phyloP scores from a whole-genome alignment of 23 red algal genomes.

The Gracilaria caudata region DNA sequence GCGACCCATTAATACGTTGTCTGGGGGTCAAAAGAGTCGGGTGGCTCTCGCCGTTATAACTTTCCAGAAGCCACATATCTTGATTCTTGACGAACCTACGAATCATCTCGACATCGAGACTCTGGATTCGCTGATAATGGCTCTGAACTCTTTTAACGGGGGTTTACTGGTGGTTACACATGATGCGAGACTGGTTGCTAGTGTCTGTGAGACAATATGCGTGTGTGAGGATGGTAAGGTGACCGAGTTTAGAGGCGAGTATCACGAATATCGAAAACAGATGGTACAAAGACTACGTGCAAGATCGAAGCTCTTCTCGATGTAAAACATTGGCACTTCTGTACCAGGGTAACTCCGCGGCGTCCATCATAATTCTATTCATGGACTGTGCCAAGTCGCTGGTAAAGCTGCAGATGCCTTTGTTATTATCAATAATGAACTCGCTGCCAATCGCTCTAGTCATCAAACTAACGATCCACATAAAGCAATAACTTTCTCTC shows the following conservation, averaged over 20 bases:
- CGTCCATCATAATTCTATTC: too few species aligned
- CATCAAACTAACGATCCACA: too few species aligned
- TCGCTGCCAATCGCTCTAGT: too few species aligned
- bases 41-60: conserved; percentile 88
- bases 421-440: too few species aligned
- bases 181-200: conserved; percentile 77
- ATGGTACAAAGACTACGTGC: conserved; percentile 63
- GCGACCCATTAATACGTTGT: conserved; percentile 87
- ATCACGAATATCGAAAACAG: conserved; percentile 79
- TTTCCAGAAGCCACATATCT: conserved; percentile 75
- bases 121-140: conserved; percentile 86
- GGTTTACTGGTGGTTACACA: conserved; percentile 88
- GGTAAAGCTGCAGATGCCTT: too few species aligned
- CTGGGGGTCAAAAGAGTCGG: conserved; percentile 92
- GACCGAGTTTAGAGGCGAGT: conserved; percentile 73
- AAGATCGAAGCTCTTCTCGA: conserved; percentile 45
- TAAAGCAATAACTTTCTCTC: too few species aligned
- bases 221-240: conserved; percentile 81
- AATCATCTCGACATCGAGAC: conserved; percentile 74
- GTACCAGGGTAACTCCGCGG: too few species aligned
- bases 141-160: conserved; percentile 89
- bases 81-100: conserved; percentile 79
- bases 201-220: conserved; percentile 82
- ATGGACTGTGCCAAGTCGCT: too few species aligned
- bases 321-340: too few species aligned